Evolutionary conservation across 768 basidiomycete species (phyloP), one percentile per base, ranked within the genome.

Genomic region (Kwoniella sp.): DNA sequence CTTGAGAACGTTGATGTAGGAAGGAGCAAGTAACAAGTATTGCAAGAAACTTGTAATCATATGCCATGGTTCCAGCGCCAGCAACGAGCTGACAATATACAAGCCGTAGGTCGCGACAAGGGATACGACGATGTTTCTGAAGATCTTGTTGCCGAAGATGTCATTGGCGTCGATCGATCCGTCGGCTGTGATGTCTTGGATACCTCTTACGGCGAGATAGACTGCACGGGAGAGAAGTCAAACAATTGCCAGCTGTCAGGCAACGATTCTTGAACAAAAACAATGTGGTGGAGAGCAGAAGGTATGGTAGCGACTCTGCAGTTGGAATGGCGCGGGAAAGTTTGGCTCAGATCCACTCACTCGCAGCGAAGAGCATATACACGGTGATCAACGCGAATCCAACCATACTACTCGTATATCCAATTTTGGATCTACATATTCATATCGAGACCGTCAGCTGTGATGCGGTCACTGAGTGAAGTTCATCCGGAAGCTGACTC

Each of bases 11-110:
- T 88, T 86, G 76, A 95, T 95, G 72, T 94, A 97, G 0, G 92
- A 92, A 2, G 95, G 95, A 0, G 92, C 90, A 83, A 97, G 87
- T 46, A 78, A 44, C n/a, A 78, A 68, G 55, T 78, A 78, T 56
- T 77, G 95, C n/a, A 93, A 26, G 81, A 98, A 94, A 5, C 90
- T 91, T 0, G 96, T 97, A 73, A 99, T 84, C 92, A 99, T 90
- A 78, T 99, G 96, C 92, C 93, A 96, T 1, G 95, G 95, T 70
- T 98, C 93, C 70, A 96, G 88, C 88, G 95, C 75, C 51, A 73
- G 84, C 10, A 98, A 69, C 2, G 88, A 90, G 0, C 94, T 85
- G 49, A 91, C 29, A 53, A 96, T 74, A 80, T 98, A 99, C 74
- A 98, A 80, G 33, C 95, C 95, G 24, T 91, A 83, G 5, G 96